These are phyloP conservation scores for Candolleomyces eurysporus DNA, from an alignment of 768 basidiomycete genomes.

Conservation along the genomic window DNA sequence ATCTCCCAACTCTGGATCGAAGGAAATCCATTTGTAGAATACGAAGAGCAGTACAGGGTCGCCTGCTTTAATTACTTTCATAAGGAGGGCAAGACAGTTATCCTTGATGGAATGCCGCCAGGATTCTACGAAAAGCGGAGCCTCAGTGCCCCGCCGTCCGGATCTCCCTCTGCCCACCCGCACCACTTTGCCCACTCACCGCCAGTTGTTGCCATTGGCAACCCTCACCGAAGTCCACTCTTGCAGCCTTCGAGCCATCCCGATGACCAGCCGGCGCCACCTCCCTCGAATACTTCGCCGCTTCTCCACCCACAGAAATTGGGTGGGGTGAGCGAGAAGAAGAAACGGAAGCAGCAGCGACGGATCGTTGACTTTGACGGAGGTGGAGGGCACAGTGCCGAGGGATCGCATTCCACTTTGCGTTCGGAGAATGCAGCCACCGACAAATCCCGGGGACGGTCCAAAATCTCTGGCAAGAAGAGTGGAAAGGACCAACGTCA, in stretches of 20 bases:
- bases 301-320: slow-evolving; percentile 35
- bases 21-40: slow-evolving; percentile 77
- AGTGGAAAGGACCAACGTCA: slow-evolving; percentile 12
- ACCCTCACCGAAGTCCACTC: slow-evolving; percentile 21
- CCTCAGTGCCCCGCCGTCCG: slow-evolving; percentile 48
- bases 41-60: slow-evolving; percentile 72
- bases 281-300: slow-evolving; percentile 45
- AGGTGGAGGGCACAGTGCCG: slow-evolving; percentile 30
- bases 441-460: slow-evolving; percentile 6
- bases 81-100: slow-evolving; percentile 76
- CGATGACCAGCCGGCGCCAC: slow-evolving; percentile 29
- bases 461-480: slow-evolving; percentile 12
- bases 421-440: slow-evolving; percentile 27
- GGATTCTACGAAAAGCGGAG: slow-evolving; percentile 70
- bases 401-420: slow-evolving; percentile 28
- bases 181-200: slow-evolving; percentile 54
- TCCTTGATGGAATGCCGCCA: slow-evolving; percentile 72
- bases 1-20: slow-evolving; percentile 80
- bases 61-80: slow-evolving; percentile 82
- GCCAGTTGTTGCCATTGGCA: slow-evolving; percentile 57
- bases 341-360: slow-evolving; percentile 60
- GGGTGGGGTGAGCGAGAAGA: slow-evolving; percentile 35
- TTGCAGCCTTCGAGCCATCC: slow-evolving; percentile 4
- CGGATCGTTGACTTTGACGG: slow-evolving; percentile 79
- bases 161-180: slow-evolving; percentile 50